These are phyloP conservation scores for Mycena chlorophos DNA, from an alignment of 768 basidiomycete genomes.

Conservation along the genomic window DNA sequence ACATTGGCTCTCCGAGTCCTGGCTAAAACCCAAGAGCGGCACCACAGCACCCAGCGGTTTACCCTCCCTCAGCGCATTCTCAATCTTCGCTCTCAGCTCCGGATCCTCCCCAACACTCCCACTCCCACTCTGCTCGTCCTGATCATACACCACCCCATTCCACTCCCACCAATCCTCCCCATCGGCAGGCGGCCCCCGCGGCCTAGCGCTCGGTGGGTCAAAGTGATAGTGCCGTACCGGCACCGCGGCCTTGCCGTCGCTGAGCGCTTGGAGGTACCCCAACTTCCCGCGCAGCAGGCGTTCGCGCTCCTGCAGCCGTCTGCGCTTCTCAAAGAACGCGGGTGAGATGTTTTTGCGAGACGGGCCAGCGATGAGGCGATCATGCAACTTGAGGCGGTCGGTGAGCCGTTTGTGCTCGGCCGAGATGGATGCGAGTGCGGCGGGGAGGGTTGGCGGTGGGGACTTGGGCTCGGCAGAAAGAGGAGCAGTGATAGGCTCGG, in stretches of 20 bases:
- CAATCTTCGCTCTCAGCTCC: constrained; percentile 37
- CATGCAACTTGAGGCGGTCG: constrained; percentile 7
- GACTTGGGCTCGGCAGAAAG: neutral
- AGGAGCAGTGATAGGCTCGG: neutral
- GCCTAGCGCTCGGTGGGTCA: neutral
- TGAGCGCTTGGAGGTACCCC: neutral
- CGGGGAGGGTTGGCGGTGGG: neutral
- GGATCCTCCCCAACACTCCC: constrained; percentile 25
- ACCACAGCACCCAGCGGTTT: constrained; percentile 29
- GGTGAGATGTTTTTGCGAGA: neutral
- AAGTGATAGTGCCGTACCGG: neutral
- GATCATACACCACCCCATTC: constrained; percentile 31
- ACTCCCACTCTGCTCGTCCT: constrained; percentile 30
- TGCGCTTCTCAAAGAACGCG: neutral
- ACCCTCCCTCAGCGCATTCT: constrained; percentile 31
- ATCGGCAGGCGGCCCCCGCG: neutral
- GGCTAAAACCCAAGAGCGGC: constrained; percentile 33
- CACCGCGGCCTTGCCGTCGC: neutral
- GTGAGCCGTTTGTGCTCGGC: neutral
- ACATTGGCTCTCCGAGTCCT: too few relatives aligned
- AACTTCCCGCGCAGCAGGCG: neutral
- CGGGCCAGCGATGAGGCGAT: constrained; percentile 4
- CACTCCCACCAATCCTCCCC: constrained; percentile 8
- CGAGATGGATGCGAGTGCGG: constrained; percentile 1
- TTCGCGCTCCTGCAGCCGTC: neutral